Base-by-base conservation (phyloP, 768 basidiomycete genomes). In the Lactarius psammicola region DNA sequence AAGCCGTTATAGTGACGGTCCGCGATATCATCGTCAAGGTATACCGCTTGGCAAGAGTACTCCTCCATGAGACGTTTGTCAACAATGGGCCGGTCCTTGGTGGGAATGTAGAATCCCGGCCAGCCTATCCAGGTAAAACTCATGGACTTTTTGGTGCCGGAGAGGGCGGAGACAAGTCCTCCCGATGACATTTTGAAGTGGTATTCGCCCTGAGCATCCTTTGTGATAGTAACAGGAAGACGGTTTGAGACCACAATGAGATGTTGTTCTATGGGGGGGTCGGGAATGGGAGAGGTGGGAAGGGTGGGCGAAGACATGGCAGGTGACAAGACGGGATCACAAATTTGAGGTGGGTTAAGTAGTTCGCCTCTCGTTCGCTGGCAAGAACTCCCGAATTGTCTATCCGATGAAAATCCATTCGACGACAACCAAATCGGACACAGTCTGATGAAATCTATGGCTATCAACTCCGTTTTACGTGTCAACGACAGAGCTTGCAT, bases 131-230 rank as follows among this genome's bases (percentile, higher is more conserved):
- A 98, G 28, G 94, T 97, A 79, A 99, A 98, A 76, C 85, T 89
- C 84, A 98, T 88, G 40, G 90, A 94, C 80, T 97, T 98, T 80
- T 99, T 99, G 85, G 95, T 96, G 56, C 97, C 96, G 28, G 91
- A 90, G 70, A 99, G 87, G 66, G 97, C 97, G 60, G 92, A 95
- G 68, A 98, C 97, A 67, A 99, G 90, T 62, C 97, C 97, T 33
- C 97, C 97, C 3, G 94, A 95, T 66, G 94, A 95, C 95, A 98
- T 97, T 82, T 96, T 92, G 86, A 97, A 98, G 81, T 95, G 92
- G 78, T 95, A 98, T 76, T 96, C 88, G 75, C 95, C 95, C 59
- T 82, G 79, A 17, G 85, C 87, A 85, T 98, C 95, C 80, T 94
- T 96, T 76, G 81, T 92, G 75, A 98, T 98, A 56, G 96, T 97